These are phyloP conservation scores for Biscogniauxia mediterranea DNA, from an alignment of 2,329 filamentous ascomycete species.

Conservation along the genomic window DNA sequence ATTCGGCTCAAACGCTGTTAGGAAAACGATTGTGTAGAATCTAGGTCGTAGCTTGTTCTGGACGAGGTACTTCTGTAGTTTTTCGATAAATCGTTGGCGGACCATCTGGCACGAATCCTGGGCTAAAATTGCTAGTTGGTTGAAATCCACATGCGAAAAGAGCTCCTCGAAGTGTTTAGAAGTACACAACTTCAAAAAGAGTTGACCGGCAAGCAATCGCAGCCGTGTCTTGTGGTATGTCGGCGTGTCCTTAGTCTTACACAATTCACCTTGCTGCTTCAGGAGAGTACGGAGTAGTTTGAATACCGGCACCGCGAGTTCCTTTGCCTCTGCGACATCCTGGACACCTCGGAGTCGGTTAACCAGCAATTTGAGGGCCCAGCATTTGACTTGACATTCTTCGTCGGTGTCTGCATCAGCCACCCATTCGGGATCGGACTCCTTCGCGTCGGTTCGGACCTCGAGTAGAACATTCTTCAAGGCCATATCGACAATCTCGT, in stretches of 20 bases:
- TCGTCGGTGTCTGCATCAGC: conserved; percentile 68
- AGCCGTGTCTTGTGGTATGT: conserved; percentile 76
- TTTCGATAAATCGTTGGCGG: conserved; percentile 74
- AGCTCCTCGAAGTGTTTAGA: conserved; percentile 73
- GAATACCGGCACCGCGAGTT: conserved; percentile 67
- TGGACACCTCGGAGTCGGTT: conserved; percentile 72
- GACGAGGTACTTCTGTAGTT: conserved; percentile 87
- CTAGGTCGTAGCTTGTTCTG: conserved; percentile 66
- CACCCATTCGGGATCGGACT: conserved; percentile 63
- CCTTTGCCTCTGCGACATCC: conserved; percentile 52
- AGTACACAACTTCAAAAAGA: conserved; percentile 80
- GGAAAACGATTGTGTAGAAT: conserved; percentile 87
- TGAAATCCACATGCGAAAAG: conserved; percentile 72
- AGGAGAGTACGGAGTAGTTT: conserved; percentile 77
- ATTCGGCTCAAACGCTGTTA: conserved; percentile 87
- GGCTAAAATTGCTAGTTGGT: conserved; percentile 74
- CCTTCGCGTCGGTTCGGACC: conserved; percentile 61
- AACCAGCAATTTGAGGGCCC: conserved; percentile 80
- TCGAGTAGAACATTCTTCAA: conserved; percentile 72
- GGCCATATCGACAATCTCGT: conserved; percentile 75
- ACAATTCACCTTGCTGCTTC: conserved; percentile 73
- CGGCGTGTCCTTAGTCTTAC: conserved; percentile 72
- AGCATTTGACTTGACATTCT: conserved; percentile 78
- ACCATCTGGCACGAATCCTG: conserved; percentile 77
- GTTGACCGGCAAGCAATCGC: conserved; percentile 75